Evolutionary conservation across 2,329 filamentous ascomycete species (phyloP), one percentile per base, ranked within the genome.

Genomic region (Pleoardoris graminearum): DNA sequence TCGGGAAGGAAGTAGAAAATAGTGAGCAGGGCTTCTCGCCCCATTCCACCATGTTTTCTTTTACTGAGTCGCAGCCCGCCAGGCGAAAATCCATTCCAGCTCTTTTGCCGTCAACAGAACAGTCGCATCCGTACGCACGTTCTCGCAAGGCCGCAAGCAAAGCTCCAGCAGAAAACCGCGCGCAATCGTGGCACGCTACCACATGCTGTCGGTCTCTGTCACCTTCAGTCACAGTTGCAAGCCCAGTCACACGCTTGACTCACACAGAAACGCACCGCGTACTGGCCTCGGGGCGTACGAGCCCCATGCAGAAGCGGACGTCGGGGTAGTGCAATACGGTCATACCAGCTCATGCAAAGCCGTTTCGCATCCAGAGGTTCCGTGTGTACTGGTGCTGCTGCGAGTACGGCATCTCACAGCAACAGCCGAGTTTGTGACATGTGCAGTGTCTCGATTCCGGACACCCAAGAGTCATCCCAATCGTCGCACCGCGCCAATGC

Each of bases 371-470:
- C 52, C 30, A 41, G 30, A 36, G 11, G 16, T 25, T 16, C 32
- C 43, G 30, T 36, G 14, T 25, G 19, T 46, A 46, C 14, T 35
- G 27, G n/a, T 46, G 48, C 58, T 62, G 52, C 51, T 51, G 52
- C 50, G 54, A 54, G 43, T 52, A 8, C 47, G 54, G 57, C 61
- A 39, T 41, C 25, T 8, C 39, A 49, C 51, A 55, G 45, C 54
- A 49, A 38, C 16, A 36, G n/a, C 54, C 53, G 29, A 36, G 50
- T 57, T 55, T 48, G 48, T 43, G 56, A 36, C 38, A 43, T 52
- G 55, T 60, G 53, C 51, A 53, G 49, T 58, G 50, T 57, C 46
- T 57, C 50, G 49, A 51, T 48, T 48, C 47, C 45, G 48, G 42
- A 41, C 44, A 50, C 44, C 35, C 35, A 11, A 23, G 35, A 42